These are phyloP conservation scores for Tulasnella sp. DNA, from an alignment of 768 basidiomycete species.

Conservation along the genomic window DNA sequence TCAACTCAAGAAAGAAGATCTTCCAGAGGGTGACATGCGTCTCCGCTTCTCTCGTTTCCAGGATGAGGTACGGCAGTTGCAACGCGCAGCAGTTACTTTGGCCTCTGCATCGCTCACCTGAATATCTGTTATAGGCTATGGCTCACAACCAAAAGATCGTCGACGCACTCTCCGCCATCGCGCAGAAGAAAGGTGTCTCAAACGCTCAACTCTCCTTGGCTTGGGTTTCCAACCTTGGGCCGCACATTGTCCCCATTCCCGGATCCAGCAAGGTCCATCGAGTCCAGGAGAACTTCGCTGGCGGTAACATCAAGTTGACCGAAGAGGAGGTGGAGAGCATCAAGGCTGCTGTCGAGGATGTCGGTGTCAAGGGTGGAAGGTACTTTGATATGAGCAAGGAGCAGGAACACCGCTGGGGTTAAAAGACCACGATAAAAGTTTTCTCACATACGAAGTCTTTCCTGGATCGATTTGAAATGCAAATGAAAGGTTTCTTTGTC, in stretches of 20 bases:
- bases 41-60: conserved; percentile 44
- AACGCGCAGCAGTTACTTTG: conserved; percentile 12
- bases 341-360: neutral
- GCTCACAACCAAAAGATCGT: conserved; percentile 44
- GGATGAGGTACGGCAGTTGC: conserved; percentile 38
- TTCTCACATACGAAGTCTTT: neutral
- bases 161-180: conserved; percentile 40
- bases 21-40: conserved; percentile 46
- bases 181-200: conserved; percentile 42
- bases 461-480: neutral
- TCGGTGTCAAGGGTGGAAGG: conserved; percentile 18
- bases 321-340: conserved; percentile 13
- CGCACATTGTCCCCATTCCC: conserved; percentile 48
- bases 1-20: conserved; percentile 42
- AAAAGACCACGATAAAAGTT: neutral
- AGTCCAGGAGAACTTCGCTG: conserved; percentile 22
- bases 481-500: too few species aligned
- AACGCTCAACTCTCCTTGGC: conserved; percentile 42
- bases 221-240: conserved; percentile 43
- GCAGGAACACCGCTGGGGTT: conserved; percentile 11
- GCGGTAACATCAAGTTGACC: neutral
- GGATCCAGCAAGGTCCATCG: conserved; percentile 34
- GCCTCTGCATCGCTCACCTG: conserved; percentile 29
- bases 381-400: conserved; percentile 1
- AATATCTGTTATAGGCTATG: conserved; percentile 37